phyloP scores from a whole-genome alignment of 1,284 basidiomycete species.

The Ceratobasidium sp. region DNA sequence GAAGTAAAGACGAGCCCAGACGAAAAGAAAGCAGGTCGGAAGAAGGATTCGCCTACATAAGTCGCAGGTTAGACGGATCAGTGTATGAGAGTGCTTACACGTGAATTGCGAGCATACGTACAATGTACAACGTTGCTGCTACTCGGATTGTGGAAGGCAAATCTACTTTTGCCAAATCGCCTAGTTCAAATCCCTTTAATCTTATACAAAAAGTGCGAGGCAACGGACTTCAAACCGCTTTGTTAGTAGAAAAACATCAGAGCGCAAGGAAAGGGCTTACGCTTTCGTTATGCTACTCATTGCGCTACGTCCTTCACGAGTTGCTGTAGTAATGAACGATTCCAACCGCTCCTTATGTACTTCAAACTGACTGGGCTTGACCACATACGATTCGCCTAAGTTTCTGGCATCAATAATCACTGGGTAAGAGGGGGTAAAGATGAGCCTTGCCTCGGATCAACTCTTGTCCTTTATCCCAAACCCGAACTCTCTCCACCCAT shows the following conservation, averaged over 20 bases:
- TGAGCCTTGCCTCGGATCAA: neutral
- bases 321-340: neutral
- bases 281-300: neutral
- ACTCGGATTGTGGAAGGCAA: constrained; percentile 13
- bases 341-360: neutral
- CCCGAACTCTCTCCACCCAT: constrained; percentile 20
- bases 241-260: too few species aligned
- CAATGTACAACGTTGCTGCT: constrained; percentile 18
- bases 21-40: neutral
- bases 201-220: constrained; percentile 30
- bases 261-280: constrained; percentile 1
- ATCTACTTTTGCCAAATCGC: neutral
- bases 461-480: constrained; percentile 4
- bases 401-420: neutral
- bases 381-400: neutral
- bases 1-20: constrained; percentile 1
- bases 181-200: constrained; percentile 19
- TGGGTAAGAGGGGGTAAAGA: neutral
- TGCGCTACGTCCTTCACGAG: neutral
- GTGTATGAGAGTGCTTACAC: neutral
- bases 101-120: neutral
- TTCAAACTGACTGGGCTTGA: neutral
- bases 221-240: neutral
- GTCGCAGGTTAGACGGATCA: neutral
- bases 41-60: neutral